Conservation (phyloP, 2,329 filamentous ascomycete species). For the Fonsecaea pedrosoi region DNA sequence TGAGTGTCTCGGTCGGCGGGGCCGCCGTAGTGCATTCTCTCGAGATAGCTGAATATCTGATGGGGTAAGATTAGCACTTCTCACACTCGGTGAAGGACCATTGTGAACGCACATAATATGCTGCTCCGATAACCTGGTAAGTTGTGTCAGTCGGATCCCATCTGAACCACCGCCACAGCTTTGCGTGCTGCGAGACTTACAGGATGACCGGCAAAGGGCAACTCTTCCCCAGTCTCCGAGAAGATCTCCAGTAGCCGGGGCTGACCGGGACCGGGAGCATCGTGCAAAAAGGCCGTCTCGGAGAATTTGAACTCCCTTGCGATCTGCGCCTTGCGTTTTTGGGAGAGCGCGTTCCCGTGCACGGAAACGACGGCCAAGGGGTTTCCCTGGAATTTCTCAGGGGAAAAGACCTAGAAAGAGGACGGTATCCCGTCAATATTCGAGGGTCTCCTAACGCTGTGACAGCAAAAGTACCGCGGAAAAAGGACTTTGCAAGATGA, state of each 20-base stretch:
- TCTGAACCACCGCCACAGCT: background rate
- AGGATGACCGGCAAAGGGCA: conserved; percentile 69
- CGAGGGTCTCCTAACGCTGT: background rate
- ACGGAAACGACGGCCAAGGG: conserved; percentile 66
- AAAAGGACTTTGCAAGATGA: background rate
- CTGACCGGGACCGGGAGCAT: conserved; percentile 46
- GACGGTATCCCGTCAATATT: conserved; percentile 1
- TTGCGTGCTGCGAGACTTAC: conserved; percentile 21
- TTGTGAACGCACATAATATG: conserved; percentile 52
- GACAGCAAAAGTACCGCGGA: background rate
- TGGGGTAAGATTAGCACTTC: background rate
- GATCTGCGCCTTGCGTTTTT: conserved; percentile 63
- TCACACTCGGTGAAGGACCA: background rate
- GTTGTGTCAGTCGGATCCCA: background rate
- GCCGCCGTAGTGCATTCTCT: conserved; percentile 26
- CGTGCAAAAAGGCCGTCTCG: conserved; percentile 69
- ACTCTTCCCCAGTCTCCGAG: conserved; percentile 56
- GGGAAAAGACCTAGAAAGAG: conserved; percentile 54
- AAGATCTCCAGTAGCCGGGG: conserved; percentile 65
- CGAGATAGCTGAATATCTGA: conserved; percentile 31
- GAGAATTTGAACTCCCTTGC: conserved; percentile 70
- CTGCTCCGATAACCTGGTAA: conserved; percentile 59
- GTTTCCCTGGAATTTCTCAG: conserved; percentile 60
- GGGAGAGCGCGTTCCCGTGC: conserved; percentile 54
- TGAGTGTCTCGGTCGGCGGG: conserved; percentile 33